These are phyloP conservation scores for Leccinum pellstonianum DNA, from an alignment of 768 basidiomycete genomes.

Conservation along the genomic window DNA sequence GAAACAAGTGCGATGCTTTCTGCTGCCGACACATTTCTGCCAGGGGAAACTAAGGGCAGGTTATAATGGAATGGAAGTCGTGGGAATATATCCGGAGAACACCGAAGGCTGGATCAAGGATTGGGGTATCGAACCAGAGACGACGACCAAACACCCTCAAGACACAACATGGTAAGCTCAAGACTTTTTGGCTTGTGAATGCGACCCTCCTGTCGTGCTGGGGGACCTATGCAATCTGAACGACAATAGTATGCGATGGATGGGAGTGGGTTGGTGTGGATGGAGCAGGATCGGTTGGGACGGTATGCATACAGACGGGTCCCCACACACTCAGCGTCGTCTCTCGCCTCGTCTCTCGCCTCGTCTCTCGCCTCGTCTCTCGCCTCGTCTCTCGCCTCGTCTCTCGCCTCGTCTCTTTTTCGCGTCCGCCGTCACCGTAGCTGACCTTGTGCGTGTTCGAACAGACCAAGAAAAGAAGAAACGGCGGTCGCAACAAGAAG, in stretches of 20 bases:
- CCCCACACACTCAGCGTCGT: conserved; percentile 1
- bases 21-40: not conserved
- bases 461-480: conserved; percentile 99
- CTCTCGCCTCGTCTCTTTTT: not conserved
- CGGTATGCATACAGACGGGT: conserved; percentile 9
- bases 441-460: not conserved
- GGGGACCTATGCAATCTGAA: conserved; percentile 2
- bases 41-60: conserved; percentile 29
- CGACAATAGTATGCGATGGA: conserved; percentile 7
- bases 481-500: conserved; percentile 98
- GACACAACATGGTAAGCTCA: conserved; percentile 34
- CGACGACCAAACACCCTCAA: conserved; percentile 21
- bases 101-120: conserved; percentile 14
- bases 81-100: conserved; percentile 23
- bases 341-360: not conserved
- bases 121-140: conserved; percentile 8
- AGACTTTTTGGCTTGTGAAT: conserved; percentile 1
- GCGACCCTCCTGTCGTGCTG: not conserved
- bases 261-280: conserved; percentile 9
- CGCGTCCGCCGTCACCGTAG: not conserved
- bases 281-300: not conserved
- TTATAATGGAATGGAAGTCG: not conserved
- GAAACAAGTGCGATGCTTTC: not conserved
- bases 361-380: too few relatives aligned
- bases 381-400: too few relatives aligned